Percentiles rank a stretch among this genome's conserved stretches.
These are phyloP conservation scores for Lactarius tabidus DNA, from an alignment of 768 basidiomycete species.

Conservation along the genomic window DNA sequence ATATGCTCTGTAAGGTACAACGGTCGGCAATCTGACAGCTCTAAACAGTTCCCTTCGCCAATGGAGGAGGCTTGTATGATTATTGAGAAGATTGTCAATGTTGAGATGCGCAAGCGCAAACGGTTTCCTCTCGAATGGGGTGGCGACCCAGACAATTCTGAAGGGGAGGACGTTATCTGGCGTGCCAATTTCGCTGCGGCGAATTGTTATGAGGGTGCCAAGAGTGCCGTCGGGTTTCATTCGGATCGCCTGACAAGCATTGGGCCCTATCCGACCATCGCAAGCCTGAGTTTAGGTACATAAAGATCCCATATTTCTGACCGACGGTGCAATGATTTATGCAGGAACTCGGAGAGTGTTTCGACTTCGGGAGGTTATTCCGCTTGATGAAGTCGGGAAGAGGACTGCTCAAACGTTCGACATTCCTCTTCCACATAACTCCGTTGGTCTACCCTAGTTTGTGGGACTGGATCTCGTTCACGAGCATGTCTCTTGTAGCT, in stretches of 20 bases:
- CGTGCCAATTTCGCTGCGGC: conserved; percentile 82
- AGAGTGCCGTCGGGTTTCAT: conserved; percentile 79
- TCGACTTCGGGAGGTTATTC: conserved; percentile 72
- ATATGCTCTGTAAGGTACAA: conserved; percentile 59
- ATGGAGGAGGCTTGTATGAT: conserved; percentile 80
- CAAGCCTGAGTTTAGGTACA: conserved; percentile 75
- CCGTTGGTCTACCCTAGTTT: conserved; percentile 42
- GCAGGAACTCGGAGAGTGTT: conserved; percentile 63
- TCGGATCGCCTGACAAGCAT: conserved; percentile 78
- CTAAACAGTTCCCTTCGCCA: conserved; percentile 51
- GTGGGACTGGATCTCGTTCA: conserved; percentile 5
- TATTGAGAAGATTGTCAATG: conserved; percentile 66
- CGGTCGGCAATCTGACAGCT: conserved; percentile 56
- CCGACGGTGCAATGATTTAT: not conserved
- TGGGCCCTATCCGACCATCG: conserved; percentile 82
- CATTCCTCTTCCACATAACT: conserved; percentile 73
- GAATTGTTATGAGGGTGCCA: conserved; percentile 79
- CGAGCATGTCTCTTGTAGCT: conserved; percentile 41
- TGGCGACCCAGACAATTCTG: conserved; percentile 28
- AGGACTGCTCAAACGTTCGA: conserved; percentile 72
- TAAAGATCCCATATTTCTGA: not conserved
- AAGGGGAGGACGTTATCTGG: conserved; percentile 42
- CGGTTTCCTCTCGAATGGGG: conserved; percentile 69
- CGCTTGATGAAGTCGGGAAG: conserved; percentile 50
- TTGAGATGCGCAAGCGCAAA: conserved; percentile 57